Evolutionary conservation across 2,329 filamentous ascomycete species (phyloP).

Genomic region (Phialophora macrospora): DNA sequence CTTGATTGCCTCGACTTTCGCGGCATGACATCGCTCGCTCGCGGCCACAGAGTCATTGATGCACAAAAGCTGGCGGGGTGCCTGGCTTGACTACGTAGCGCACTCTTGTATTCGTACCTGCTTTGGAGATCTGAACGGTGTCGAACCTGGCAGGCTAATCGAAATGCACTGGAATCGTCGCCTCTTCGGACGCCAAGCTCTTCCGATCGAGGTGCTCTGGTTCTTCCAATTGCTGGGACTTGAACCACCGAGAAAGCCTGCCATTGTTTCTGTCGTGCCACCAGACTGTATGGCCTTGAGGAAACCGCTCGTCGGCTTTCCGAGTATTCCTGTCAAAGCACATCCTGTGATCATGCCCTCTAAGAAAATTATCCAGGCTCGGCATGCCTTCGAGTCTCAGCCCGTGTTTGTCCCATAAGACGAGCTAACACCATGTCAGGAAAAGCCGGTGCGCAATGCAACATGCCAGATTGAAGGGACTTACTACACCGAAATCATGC

Average conservation of each 20-base stretch:
- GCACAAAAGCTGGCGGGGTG: neutral
- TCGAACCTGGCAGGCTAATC: neutral
- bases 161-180: neutral
- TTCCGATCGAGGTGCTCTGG: neutral
- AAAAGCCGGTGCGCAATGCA: neutral
- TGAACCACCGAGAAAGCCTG: neutral
- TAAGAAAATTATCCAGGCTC: neutral
- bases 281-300: neutral
- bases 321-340: neutral
- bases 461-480: neutral
- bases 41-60: neutral
- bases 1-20: neutral
- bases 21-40: neutral
- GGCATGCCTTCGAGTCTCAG: neutral
- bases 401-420: slow-evolving; percentile 2
- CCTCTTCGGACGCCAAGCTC: neutral
- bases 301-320: neutral
- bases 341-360: neutral
- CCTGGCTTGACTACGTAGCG: neutral
- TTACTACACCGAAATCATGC: neutral
- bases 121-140: neutral
- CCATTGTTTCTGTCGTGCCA: neutral
- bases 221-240: neutral
- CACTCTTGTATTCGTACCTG: neutral
- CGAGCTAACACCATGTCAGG: neutral